Evolutionary conservation across 2,329 filamentous ascomycete genomes (phyloP), one percentile per base, ranked within the genome.

Genomic region (Diaporthe sp.): DNA sequence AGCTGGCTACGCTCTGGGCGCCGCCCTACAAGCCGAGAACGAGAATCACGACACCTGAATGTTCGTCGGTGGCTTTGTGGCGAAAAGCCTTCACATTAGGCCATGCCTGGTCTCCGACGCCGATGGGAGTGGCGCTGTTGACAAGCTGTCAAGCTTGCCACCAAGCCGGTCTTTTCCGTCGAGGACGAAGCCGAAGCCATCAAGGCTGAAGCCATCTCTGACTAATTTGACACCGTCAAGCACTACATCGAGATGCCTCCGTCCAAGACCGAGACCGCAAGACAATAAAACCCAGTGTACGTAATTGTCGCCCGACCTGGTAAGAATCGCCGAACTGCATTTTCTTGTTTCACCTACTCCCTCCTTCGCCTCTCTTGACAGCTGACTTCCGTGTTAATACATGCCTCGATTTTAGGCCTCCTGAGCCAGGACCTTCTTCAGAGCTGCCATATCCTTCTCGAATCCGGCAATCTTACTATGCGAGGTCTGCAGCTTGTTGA

Each of bases 401-500:
- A 25, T 19, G 35, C 30, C 10, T 22, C 22, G 38, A 13, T 52
- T 15, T 72, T 74, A 81, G 77, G 74, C 79, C 78, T 85, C 79
- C 61, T 81, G 80, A 15, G 79, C 79, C 77, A 97, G 82, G 58
- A 94, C 84, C 87, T 93, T 94, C 87, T 96, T 96, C 84, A 97
- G 83, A 54, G 77, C 84, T 2, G 83, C 90, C 83, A 93, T 94
- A 81, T 97, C 92, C 78, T 83, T 86, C 84, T 98, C 96, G 81
- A 92, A 94, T 71, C 84, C 87, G 78, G 91, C 88, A 75, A 98
- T 91, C 86, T 93, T 96, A 70, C 82, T 83, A 86, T 98, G 96
- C 76, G 93, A 92, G n/a, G 82, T 85, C 78, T 91, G 88, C 75
- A 98, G 83, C 86, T 97, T 98, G 0, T 81, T 83, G 61, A 97